Base-by-base conservation (phyloP, 1,284 basidiomycete species). In the Cutaneotrichosporon curvatum region DNA sequence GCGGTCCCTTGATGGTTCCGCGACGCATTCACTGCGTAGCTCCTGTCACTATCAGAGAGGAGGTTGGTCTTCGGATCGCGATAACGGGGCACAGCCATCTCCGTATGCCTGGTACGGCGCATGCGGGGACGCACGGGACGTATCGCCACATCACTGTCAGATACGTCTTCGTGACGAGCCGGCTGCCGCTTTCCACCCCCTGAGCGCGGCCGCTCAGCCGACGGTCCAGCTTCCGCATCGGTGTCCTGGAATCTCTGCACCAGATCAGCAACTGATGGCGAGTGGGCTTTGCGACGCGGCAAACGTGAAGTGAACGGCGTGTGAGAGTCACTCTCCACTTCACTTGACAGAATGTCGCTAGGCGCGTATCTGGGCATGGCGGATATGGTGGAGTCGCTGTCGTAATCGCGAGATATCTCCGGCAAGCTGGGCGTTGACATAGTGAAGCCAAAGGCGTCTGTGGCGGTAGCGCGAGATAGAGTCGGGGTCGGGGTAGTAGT, bases 341-440 rank as follows among this genome's bases (percentile, higher is more conserved):
- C 68, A 48, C 70, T 72, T 35, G 56, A 68, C 51, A 59, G 34
- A 18, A 43, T 21, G 22, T 47, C 38, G 18, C 35, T 42, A 7
- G 11, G 53, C 53, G 34, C 51, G 43, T 19, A 15, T n/a, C 59
- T 53, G 5, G 60, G 60, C 9, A 75, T 71, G 2, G 84, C 87
- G n/a, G 83, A 87, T 47, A 92, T 88, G 1, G 89, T 94, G 10
- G 87, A 91, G 62, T 94, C 89, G 62, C 85, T 90, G 37, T 88
- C 88, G 31, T 70, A 67, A 4, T 76, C 74, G 53, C 82, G 82
- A 4, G 46, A 19, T 2, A 20, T 16, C 3, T 47, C 45, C 3
- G 79, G 77, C 52, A 72, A 73, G 12, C 8, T 7, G 12, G 25
- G 25, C 8, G 25, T 28, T 12, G 12, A 12, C 25, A 28, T 28